phyloP scores from a whole-genome alignment of 805 yeast species.

The Kodamaea fukazawae region DNA sequence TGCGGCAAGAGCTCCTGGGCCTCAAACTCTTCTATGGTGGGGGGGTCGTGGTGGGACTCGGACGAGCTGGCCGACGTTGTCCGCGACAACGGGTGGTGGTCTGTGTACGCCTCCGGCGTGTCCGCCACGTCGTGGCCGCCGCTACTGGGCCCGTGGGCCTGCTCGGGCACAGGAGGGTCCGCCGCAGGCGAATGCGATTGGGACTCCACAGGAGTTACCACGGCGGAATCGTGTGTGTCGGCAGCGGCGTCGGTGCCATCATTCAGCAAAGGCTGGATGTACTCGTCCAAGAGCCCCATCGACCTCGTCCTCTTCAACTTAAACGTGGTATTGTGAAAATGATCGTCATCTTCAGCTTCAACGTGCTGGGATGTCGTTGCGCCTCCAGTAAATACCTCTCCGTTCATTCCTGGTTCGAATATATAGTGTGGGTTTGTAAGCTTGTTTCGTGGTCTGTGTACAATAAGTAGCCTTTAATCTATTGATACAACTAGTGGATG shows the following conservation, averaged over 20 bases:
- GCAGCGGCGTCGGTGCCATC: neutral
- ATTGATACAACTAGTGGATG: neutral
- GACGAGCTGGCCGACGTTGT: neutral
- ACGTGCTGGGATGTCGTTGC: conserved; percentile 65
- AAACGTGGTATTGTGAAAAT: conserved; percentile 68
- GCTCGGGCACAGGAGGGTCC: too few relatives aligned
- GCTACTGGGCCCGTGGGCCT: too few relatives aligned
- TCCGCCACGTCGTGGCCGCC: too few relatives aligned
- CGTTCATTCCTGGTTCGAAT: conserved; percentile 5
- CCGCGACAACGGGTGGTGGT: neutral
- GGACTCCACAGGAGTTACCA: too few relatives aligned
- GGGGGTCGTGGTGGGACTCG: neutral
- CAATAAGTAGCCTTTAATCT: neutral
- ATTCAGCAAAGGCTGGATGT: conserved; percentile 42
- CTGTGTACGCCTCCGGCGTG: too few relatives aligned
- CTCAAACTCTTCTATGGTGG: conserved; percentile 3
- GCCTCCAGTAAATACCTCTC: conserved; percentile 49
- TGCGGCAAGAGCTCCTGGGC: conserved; percentile 52
- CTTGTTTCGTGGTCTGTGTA: neutral
- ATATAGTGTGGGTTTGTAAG: neutral
- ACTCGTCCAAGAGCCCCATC: conserved; percentile 75
- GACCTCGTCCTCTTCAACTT: conserved; percentile 79
- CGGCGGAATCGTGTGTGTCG: too few relatives aligned
- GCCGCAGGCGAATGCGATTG: too few relatives aligned
- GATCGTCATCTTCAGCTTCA: conserved; percentile 67